Percentiles rank a stretch among this genome's conserved stretches.
Evolutionary conservation across 1,139 yeast species (phyloP).

Genomic region (Candida sp.): DNA sequence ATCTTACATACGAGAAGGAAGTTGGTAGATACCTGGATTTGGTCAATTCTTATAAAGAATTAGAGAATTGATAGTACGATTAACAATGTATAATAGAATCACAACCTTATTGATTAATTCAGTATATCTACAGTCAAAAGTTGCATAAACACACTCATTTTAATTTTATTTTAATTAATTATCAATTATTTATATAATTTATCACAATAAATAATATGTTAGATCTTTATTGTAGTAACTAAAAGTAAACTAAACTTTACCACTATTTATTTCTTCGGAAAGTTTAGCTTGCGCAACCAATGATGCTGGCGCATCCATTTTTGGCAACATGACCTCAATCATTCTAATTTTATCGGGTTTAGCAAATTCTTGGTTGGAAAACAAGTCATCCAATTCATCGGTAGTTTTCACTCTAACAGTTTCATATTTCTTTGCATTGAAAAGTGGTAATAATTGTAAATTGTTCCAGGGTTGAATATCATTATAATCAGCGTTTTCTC

Average conservation of each 20-base stretch:
- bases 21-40: slow-evolving; percentile 18
- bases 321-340: slow-evolving; percentile 78
- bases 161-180: too few relatives aligned
- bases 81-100: too few relatives aligned
- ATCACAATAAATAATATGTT: too few relatives aligned
- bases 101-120: too few relatives aligned
- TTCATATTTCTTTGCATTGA: slow-evolving; percentile 66
- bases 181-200: too few relatives aligned
- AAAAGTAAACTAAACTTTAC: too few relatives aligned
- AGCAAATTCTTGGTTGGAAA: slow-evolving; percentile 53
- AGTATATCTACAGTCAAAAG: not conserved
- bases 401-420: slow-evolving; percentile 55
- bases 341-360: slow-evolving; percentile 67
- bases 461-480: slow-evolving; percentile 86
- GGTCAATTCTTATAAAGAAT: slow-evolving; percentile 6
- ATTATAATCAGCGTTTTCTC: slow-evolving; percentile 71
- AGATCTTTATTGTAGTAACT: too few relatives aligned
- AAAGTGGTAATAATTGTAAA: slow-evolving; percentile 62
- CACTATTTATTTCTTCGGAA: slow-evolving; percentile 64
- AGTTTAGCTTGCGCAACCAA: slow-evolving; percentile 70
- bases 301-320: slow-evolving; percentile 79
- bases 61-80: too few relatives aligned
- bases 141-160: not conserved
- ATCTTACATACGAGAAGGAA: slow-evolving; percentile 22
- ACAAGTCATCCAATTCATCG: slow-evolving; percentile 65